phyloP scores from a whole-genome alignment of 192 early-diverging fungal genomes.

The Podila minutissima region DNA sequence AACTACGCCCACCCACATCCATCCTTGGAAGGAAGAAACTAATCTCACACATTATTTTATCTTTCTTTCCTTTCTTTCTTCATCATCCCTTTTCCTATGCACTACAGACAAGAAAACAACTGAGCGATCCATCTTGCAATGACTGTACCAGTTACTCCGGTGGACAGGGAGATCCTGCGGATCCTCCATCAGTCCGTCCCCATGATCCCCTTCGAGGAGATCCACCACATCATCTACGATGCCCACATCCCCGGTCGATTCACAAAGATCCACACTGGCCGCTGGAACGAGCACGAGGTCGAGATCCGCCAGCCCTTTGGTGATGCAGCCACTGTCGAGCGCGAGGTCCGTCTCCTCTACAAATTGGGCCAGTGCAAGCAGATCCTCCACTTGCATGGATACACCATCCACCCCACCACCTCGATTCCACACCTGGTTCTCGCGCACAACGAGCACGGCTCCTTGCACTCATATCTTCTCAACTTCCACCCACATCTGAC shows the following conservation, averaged over 20 bases:
- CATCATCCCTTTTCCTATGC: neutral
- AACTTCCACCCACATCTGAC: conserved; percentile 44
- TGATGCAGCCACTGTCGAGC: conserved; percentile 27
- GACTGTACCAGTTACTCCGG: conserved; percentile 28
- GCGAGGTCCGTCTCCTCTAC: conserved; percentile 44
- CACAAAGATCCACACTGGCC: conserved; percentile 39
- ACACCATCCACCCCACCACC: conserved; percentile 27
- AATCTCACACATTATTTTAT: neutral
- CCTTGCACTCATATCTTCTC: conserved; percentile 43
- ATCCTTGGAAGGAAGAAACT: neutral
- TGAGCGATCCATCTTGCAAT: conserved; percentile 2
- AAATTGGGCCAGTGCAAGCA: conserved; percentile 37
- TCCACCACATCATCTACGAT: conserved; percentile 35
- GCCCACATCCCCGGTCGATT: conserved; percentile 43
- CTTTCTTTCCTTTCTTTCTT: neutral
- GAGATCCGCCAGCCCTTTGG: conserved; percentile 48
- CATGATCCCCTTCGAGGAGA: conserved; percentile 29
- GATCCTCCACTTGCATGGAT: conserved; percentile 28
- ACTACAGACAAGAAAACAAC: neutral
- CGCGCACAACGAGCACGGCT: conserved; percentile 44
- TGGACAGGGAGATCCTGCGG: conserved; percentile 19
- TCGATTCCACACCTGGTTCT: conserved; percentile 30
- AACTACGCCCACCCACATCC: too few relatives aligned
- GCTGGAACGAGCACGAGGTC: conserved; percentile 32
- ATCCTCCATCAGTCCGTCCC: conserved; percentile 44